Base-by-base conservation (phyloP, 225 moss, liverwort and hornwort species). In the Takakia lepidozioides region DNA sequence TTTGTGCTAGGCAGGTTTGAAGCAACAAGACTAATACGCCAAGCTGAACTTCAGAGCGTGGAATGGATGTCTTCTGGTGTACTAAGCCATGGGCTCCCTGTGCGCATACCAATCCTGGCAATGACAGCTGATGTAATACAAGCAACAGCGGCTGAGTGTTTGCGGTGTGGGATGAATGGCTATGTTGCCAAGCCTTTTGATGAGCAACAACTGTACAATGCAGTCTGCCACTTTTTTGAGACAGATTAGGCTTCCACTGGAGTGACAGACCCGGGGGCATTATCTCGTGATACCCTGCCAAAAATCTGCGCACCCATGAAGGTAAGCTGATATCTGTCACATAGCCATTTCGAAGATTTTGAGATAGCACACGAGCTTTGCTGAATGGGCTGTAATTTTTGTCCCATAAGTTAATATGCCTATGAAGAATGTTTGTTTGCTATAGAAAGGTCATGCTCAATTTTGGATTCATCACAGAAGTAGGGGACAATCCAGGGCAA, bases 51-150 rank as follows among this genome's bases (percentile, higher is more conserved):
- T 1, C 63, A 40, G 61, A 66, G 69, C 35, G 66, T 58, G 55
- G 72, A 73, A 49, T 65, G 71, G 67, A 55, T 72, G 47, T 71
- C 75, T 19, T 56, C 65, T 9, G 69, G 70, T 29, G 44, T 66
- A 45, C 58, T 72, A 18, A 64, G 62, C 48, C 46, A 73, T 54
- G 72, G 69, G 30, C 56, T 63, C 55, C 63, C 56, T 50, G 56
- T 62, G 46, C 82, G 69, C 51, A 70, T 73, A 49, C 82, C 82
- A 36, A 82, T 82, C 28, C 54, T 77, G 55, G 82, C 82, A 18
- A 82, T 82, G 82, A 82, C 82, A 46, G 82, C 82, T 18, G 82
- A 82, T 28, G 82, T 82, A 5, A 82, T 82, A 50, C 82, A 77
- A 66, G 82, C 82, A 28, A 82, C 82, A 19, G 72, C 72, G 16